A percentile compares a stretch with the other conserved stretches of the same genome.
phyloP scores from a whole-genome alignment of 306 rosid genomes.

The Pachyrhizus erosus region DNA sequence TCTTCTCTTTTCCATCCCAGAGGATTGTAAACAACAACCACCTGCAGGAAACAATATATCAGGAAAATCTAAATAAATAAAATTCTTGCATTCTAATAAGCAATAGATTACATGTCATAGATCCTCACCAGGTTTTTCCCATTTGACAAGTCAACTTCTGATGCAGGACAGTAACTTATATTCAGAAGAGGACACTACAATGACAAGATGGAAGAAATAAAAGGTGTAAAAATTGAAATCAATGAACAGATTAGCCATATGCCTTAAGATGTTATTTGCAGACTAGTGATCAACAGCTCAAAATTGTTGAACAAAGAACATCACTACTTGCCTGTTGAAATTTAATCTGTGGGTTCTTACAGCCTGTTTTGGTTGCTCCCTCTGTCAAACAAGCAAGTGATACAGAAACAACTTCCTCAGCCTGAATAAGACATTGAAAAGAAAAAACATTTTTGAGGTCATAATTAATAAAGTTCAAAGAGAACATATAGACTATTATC shows the following conservation, averaged over 20 bases:
- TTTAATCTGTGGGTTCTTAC: constrained; percentile 45
- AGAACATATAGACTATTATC: background rate
- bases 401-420: constrained; percentile 71
- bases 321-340: constrained; percentile 69
- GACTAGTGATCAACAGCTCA: constrained; percentile 5
- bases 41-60: constrained; percentile 51
- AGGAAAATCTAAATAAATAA: background rate
- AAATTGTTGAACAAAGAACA: constrained; percentile 9
- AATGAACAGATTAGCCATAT: background rate
- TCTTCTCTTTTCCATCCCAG: constrained; percentile 90
- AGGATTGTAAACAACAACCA: constrained; percentile 75
- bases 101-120: constrained; percentile 22
- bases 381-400: constrained; percentile 65
- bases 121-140: constrained; percentile 78
- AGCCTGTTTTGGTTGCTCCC: constrained; percentile 45
- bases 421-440: constrained; percentile 53
- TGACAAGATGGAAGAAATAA: constrained; percentile 25
- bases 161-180: constrained; percentile 77
- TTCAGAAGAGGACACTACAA: constrained; percentile 62
- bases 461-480: background rate
- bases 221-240: constrained; percentile 19
- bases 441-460: constrained; percentile 19
- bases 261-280: background rate
- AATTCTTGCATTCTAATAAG: constrained; percentile 10
- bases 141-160: constrained; percentile 66